Evolutionary conservation across 768 basidiomycete species (phyloP).

Genomic region (Mycena filopes): DNA sequence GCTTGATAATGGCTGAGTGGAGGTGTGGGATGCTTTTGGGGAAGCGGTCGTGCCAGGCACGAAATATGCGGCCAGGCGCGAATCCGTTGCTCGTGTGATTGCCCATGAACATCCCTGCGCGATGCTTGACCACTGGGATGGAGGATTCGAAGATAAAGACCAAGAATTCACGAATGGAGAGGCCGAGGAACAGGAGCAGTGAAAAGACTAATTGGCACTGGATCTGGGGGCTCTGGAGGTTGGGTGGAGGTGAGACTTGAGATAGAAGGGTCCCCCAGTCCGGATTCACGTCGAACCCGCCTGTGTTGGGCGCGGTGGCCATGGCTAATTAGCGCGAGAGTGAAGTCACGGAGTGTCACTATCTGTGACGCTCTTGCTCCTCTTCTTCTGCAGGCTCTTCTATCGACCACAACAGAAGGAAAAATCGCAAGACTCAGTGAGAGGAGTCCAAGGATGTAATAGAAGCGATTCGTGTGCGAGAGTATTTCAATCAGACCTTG

Average conservation of each 20-base stretch:
- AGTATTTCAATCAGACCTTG: background rate
- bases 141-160: background rate
- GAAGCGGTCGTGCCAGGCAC: no score
- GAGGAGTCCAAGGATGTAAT: background rate
- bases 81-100: no score
- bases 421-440: background rate
- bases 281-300: background rate
- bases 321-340: background rate
- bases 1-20: no score
- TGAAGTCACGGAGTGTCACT: background rate
- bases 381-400: background rate
- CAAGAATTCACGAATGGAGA: background rate
- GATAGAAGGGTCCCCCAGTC: no score
- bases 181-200: background rate
- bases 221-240: no score
- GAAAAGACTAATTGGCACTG: no score
- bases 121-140: constrained; percentile 1
- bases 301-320: no score
- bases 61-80: no score
- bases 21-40: no score
- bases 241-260: no score
- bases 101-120: constrained; percentile 14
- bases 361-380: no score
- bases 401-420: background rate
- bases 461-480: background rate